Conservation (phyloP, 305 asterid genomes). For the Euphrasia arctica region DNA sequence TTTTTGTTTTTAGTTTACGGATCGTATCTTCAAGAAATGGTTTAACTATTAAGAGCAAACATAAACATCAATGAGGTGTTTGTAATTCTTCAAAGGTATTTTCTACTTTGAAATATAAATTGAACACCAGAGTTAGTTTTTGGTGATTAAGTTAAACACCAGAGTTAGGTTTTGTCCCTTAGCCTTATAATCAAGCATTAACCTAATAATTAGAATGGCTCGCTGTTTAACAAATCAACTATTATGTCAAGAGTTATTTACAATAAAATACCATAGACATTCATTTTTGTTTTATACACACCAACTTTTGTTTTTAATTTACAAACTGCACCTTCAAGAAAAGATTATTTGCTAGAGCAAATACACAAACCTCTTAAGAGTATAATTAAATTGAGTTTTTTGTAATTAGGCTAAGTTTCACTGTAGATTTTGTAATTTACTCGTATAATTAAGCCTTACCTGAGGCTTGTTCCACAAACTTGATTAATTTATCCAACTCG, state of each 20-base stretch:
- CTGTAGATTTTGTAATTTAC: neutral
- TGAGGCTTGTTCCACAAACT: slow-evolving; percentile 70
- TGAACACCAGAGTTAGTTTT: neutral
- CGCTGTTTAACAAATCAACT: too few species aligned
- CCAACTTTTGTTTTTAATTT: neutral
- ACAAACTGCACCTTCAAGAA: neutral
- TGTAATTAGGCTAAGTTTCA: neutral
- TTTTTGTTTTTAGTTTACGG: too few species aligned
- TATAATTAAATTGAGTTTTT: neutral
- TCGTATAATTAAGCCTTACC: slow-evolving; percentile 38
- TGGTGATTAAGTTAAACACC: too few species aligned
- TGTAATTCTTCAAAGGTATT: neutral
- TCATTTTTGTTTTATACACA: too few species aligned
- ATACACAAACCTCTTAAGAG: neutral
- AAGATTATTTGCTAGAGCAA: neutral
- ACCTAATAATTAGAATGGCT: too few species aligned
- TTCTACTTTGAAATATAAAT: neutral
- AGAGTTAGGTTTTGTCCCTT: too few species aligned
- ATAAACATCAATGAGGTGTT: neutral
- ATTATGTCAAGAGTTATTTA: too few species aligned
- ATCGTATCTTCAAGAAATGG: too few species aligned
- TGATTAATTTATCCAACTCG: slow-evolving; percentile 58
- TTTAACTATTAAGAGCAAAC: neutral
- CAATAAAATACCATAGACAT: too few species aligned
- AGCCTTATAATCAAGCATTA: too few species aligned